Evolutionary conservation across 2,329 filamentous ascomycete species (phyloP).

Genomic region (Colletotrichum neosansevieriae): DNA sequence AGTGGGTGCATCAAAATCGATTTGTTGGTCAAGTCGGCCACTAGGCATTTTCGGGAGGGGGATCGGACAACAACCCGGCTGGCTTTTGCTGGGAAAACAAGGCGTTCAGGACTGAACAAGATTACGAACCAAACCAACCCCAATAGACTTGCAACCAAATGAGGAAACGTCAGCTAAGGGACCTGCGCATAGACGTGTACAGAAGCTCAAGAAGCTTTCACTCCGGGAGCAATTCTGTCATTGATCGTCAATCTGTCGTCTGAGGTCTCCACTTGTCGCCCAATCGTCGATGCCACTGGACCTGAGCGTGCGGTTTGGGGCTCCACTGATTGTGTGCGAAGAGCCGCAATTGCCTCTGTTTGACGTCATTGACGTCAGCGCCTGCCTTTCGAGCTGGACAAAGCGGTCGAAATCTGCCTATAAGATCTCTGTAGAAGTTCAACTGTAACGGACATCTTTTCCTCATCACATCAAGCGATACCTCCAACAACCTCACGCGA

Average conservation of each 20-base stretch:
- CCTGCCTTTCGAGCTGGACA: background rate
- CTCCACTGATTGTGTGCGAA: conserved; percentile 33
- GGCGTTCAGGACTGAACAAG: conserved; percentile 37
- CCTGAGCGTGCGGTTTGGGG: conserved; percentile 13
- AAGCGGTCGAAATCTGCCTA: conserved; percentile 7
- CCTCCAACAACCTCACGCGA: background rate
- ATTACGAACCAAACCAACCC: conserved; percentile 22
- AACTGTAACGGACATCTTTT: too few relatives aligned
- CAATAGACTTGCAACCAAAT: conserved; percentile 27
- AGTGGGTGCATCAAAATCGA: conserved; percentile 22
- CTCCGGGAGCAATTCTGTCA: conserved; percentile 31
- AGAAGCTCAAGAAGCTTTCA: conserved; percentile 28
- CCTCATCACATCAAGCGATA: conserved; percentile 15
- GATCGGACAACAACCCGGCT: conserved; percentile 24
- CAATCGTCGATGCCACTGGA: conserved; percentile 34
- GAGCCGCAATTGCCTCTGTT: conserved; percentile 38
- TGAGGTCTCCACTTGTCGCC: conserved; percentile 30
- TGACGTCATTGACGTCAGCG: conserved; percentile 43
- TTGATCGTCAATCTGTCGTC: conserved; percentile 27
- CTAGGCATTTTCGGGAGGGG: conserved; percentile 20
- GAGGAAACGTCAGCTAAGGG: background rate
- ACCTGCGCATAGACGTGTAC: background rate
- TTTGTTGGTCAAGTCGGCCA: conserved; percentile 19
- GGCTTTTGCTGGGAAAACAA: conserved; percentile 24
- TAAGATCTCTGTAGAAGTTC: conserved; percentile 11